Base-by-base conservation (phyloP, 2,329 filamentous ascomycete species). In the Coleophoma crateriformis region DNA sequence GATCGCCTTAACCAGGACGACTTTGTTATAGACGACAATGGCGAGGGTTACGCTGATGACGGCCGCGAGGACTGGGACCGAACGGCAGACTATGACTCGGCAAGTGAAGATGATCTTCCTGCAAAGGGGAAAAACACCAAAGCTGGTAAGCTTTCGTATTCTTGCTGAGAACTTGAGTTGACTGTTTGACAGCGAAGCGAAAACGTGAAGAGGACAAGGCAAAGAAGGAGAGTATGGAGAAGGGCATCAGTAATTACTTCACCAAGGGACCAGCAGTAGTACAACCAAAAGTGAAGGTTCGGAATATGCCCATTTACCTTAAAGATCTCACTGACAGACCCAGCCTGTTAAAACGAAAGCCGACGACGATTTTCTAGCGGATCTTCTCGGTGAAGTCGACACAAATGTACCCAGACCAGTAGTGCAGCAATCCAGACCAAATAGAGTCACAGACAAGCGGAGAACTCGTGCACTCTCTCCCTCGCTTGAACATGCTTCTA, bases 1-100 rank as follows among this genome's bases (percentile, higher is more conserved):
- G 83, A 86, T 49, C 85, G 94, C 43, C 76, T 99, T 46, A 88
- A 97, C 64, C 79, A 95, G 62, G 94, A 99, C 61, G 94, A 99
- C 71, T 99, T 99, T 63, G 92, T 99, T 47, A 91, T 99, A 52
- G 94, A 97, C 73, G 94, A 99, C 72, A 95, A 96, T 72, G 92
- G 92, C 63, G 90, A 92, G 66, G 92, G 94, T 35, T 99, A 99
- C 64, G 92, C 90, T 57, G 92, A 97, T 66, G 94, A 97, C 64
- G 94, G 94, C 53, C 85, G 94, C 49, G 91, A 96, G 70, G 94
- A 97, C 61, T 92, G 92, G 91, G 78, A 85, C 56, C 74, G 77
- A 57, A 76, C 76, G 52, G 73, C 81, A 64, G 75, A 78, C 55
- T 81, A 86, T 66, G 79, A 85, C 54, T 87, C 84, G 34, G 90